Evolutionary conservation across 2,329 filamentous ascomycete genomes (phyloP).

Genomic region (Exophiala spinifera): DNA sequence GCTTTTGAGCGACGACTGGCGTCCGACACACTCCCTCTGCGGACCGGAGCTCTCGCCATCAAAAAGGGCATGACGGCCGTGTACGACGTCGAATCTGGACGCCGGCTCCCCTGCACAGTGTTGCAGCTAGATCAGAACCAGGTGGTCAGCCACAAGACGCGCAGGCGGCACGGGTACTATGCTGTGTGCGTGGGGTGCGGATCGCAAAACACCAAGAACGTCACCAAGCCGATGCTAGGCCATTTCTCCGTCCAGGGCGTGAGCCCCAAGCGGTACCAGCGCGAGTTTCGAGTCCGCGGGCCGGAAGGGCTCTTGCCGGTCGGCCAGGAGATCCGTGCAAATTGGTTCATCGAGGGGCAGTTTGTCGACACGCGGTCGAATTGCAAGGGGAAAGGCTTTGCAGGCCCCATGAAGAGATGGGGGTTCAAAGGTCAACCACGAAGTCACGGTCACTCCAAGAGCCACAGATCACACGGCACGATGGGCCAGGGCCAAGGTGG

Average conservation of each 20-base stretch:
- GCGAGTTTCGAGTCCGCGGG: slow-evolving; percentile 81
- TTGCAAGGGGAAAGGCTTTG: slow-evolving; percentile 86
- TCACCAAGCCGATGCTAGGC: slow-evolving; percentile 77
- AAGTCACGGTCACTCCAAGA: slow-evolving; percentile 92
- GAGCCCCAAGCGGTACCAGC: slow-evolving; percentile 76
- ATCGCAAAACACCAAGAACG: slow-evolving; percentile 68
- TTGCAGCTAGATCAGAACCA: slow-evolving; percentile 91
- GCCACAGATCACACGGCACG: slow-evolving; percentile 88
- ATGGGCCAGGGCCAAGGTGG: slow-evolving; percentile 85
- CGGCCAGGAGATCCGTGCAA: slow-evolving; percentile 72
- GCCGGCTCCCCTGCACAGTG: slow-evolving; percentile 81
- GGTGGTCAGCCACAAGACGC: slow-evolving; percentile 82
- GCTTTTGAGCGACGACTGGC: slow-evolving; percentile 55
- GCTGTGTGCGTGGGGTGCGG: slow-evolving; percentile 87
- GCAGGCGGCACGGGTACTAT: slow-evolving; percentile 80
- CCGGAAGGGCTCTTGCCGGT: slow-evolving; percentile 69
- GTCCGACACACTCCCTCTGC: slow-evolving; percentile 57
- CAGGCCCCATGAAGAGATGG: slow-evolving; percentile 96
- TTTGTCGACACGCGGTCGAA: slow-evolving; percentile 80
- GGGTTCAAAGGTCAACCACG: slow-evolving; percentile 85
- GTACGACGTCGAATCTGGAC: slow-evolving; percentile 72
- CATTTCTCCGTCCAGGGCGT: slow-evolving; percentile 82
- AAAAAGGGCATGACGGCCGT: slow-evolving; percentile 97
- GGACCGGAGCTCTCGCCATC: slow-evolving; percentile 77
- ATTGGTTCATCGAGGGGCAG: slow-evolving; percentile 88